Evolutionary conservation across 805 yeast species (phyloP), one percentile per base, ranked within the genome.

Genomic region (Candida tammaniensis): DNA sequence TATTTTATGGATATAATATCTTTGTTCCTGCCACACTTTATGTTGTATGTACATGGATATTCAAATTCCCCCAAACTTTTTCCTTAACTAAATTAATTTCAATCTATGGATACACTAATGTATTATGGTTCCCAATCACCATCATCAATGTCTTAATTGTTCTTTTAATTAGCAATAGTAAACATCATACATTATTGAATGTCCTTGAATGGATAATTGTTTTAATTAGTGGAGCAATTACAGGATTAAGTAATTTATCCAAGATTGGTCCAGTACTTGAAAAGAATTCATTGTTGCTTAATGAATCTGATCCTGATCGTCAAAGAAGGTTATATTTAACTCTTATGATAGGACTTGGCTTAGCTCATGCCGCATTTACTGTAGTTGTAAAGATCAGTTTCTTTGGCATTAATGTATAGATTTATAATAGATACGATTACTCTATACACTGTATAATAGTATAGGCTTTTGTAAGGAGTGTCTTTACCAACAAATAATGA

Each of bases 121-220:
- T 82, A 4, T 72, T 80, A 38, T 89, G 97, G 96, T 63, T 84
- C n/a, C 94, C 95, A 1, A 80, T 86, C 15, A 81, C 89, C 0
- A 52, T 81, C 1, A 51, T 80, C 19, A 72, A 77, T 38, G 68
- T 83, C 10, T 55, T 80, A 21, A 72, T 84, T 35, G 80, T 79
- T 1, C 54, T 81, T 4, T 57, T 80, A 17, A 61, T 72, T 5
- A 55, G 46, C 30, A 55, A 52, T 31, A 47, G 53, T 27, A 53
- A 45, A 4, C 60, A 57, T 30, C 61, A 54, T 39, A 52, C 62
- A 3, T 46, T 71, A 3, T 53, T 75, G 33, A 72, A 77, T 27
- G 48, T 72, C 3, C 61, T 83, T 19, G 80, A 83, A 54, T 82
- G 89, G 88, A 40, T 65, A 2, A 61, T 82, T 36, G 80, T 82